Conservation (phyloP, 768 basidiomycete species). For the Pisolithus albus region DNA sequence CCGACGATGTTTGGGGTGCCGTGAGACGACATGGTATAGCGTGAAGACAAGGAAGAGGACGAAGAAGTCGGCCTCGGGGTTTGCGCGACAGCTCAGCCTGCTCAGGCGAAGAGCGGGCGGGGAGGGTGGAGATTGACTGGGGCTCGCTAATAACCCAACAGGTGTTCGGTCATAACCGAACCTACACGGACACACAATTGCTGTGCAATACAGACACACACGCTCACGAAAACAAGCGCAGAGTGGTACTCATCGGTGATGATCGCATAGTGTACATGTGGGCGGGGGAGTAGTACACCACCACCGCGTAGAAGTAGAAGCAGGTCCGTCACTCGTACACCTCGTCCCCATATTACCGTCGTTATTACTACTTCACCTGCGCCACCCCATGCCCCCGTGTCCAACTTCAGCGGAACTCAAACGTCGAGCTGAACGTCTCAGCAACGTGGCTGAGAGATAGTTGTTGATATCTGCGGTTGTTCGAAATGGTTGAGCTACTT, state of each 20-base stretch:
- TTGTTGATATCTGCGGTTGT: slow-evolving; percentile 70
- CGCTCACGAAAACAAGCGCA: too few relatives aligned
- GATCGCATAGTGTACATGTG: too few relatives aligned
- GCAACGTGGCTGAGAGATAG: slow-evolving; percentile 75
- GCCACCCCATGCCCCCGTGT: slow-evolving; percentile 1
- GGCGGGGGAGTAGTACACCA: too few relatives aligned
- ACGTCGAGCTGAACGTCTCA: slow-evolving; percentile 64
- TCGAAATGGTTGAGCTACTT: slow-evolving; percentile 3
- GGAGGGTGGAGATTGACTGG: slow-evolving; percentile 36
- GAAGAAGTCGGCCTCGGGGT: slow-evolving; percentile 2
- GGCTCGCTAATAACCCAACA: background rate
- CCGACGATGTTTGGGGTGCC: slow-evolving; percentile 75
- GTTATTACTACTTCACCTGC: background rate
- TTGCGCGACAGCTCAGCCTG: slow-evolving; percentile 17
- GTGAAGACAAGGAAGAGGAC: slow-evolving; percentile 6
- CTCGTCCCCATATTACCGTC: background rate
- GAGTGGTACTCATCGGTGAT: too few relatives aligned
- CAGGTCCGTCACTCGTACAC: too few relatives aligned
- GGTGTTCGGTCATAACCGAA: slow-evolving; percentile 16
- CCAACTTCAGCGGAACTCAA: slow-evolving; percentile 71
- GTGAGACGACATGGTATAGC: slow-evolving; percentile 43
- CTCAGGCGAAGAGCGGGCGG: slow-evolving; percentile 42
- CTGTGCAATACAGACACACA: too few relatives aligned
- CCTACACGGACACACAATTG: too few relatives aligned
- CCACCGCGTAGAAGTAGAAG: too few relatives aligned